Conservation (phyloP, 352 stramenopile genomes). For the Phytophthora chlamydospora region DNA sequence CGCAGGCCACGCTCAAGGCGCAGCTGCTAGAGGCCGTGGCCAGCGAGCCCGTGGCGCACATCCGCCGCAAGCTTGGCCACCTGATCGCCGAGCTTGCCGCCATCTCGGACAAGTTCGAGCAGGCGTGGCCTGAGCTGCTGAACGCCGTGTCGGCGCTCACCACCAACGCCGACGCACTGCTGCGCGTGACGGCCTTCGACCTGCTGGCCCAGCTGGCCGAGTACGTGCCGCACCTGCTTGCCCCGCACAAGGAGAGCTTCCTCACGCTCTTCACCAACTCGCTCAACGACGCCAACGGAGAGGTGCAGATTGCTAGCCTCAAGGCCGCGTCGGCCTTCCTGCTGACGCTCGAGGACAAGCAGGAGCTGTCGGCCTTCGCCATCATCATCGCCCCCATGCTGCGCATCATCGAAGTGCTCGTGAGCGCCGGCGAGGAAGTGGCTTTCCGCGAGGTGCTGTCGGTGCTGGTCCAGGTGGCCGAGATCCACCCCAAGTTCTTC, state of each 20-base stretch:
- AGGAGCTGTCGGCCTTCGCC: constrained; percentile 72
- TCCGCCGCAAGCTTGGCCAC: constrained; percentile 86
- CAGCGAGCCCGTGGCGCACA: constrained; percentile 67
- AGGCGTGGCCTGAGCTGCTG: constrained; percentile 80
- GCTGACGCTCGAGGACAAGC: constrained; percentile 70
- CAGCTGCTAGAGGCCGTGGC: constrained; percentile 77
- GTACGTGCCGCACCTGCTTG: constrained; percentile 70
- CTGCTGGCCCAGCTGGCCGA: constrained; percentile 76
- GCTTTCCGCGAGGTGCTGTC: constrained; percentile 78
- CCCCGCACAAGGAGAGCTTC: constrained; percentile 81
- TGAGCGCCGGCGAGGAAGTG: constrained; percentile 63
- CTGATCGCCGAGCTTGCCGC: constrained; percentile 76
- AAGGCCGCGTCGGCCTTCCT: constrained; percentile 79
- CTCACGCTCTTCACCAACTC: constrained; percentile 77
- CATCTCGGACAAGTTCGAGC: constrained; percentile 52
- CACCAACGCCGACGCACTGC: constrained; percentile 52
- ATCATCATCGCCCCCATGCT: constrained; percentile 79
- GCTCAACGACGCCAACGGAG: constrained; percentile 63
- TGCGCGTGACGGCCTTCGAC: constrained; percentile 82
- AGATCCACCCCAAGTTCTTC: constrained; percentile 87
- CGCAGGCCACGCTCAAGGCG: constrained; percentile 65
- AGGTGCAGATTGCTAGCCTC: constrained; percentile 75
- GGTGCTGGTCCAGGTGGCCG: constrained; percentile 73
- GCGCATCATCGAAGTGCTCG: constrained; percentile 72
- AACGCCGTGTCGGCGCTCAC: constrained; percentile 66